These are phyloP conservation scores for Mycena epipterygia DNA, from an alignment of 768 basidiomycete genomes.

Conservation along the genomic window DNA sequence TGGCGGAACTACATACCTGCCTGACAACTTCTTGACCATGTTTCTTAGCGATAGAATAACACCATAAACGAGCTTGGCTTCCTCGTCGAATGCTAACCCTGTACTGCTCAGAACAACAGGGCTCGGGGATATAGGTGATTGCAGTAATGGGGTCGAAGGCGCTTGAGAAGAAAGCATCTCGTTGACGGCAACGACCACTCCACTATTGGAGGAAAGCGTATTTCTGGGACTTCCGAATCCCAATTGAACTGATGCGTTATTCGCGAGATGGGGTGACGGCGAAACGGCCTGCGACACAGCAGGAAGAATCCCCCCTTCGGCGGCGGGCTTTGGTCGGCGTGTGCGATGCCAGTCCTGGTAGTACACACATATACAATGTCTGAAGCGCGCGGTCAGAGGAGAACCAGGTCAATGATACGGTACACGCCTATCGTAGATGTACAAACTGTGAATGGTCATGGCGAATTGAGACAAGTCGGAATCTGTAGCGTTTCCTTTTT, in stretches of 20 bases:
- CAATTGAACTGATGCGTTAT: conserved; percentile 47
- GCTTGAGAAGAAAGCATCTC: conserved; percentile 54
- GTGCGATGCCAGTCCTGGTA: conserved; percentile 96
- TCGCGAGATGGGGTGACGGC: conserved; percentile 47
- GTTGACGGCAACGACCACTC: conserved; percentile 75
- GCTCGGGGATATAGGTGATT: conserved; percentile 46
- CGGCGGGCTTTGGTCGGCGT: conserved; percentile 78
- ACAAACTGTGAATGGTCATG: conserved; percentile 94
- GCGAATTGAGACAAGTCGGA: conserved; percentile 1
- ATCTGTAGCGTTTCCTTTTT: conserved; percentile 1
- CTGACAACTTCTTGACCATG: conserved; percentile 95
- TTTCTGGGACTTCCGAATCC: conserved; percentile 71
- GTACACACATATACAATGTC: conserved; percentile 94
- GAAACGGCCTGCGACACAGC: conserved; percentile 84
- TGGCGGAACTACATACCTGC: conserved; percentile 64
- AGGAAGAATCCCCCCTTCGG: conserved; percentile 79
- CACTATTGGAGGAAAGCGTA: conserved; percentile 73
- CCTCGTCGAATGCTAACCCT: conserved; percentile 93
- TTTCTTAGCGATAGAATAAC: conserved; percentile 91
- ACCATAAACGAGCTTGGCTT: conserved; percentile 97
- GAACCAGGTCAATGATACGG: conserved; percentile 13
- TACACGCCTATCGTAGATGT: conserved; percentile 90
- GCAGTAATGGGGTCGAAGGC: conserved; percentile 53
- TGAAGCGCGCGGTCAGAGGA: conserved; percentile 44
- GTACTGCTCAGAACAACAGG: conserved; percentile 57